Base-by-base conservation (phyloP, 371 early-diverging fungal genomes). In the Fennellomyces sp. region DNA sequence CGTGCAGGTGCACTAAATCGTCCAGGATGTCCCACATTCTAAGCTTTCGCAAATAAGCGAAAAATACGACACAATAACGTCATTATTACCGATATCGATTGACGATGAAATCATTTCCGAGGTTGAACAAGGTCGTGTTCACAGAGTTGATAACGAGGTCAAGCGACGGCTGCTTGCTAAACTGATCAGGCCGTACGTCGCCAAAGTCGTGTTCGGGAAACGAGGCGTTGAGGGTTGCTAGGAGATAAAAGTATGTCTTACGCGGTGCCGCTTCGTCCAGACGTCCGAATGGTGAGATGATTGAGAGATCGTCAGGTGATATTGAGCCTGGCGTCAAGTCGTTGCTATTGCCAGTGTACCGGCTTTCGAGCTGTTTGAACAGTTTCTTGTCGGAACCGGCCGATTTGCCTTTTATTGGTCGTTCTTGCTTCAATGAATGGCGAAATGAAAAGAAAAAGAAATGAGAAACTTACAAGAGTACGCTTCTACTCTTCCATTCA, bases 121-220 rank as follows among this genome's bases (percentile, higher is more conserved):
- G 81, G 63, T 92, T 91, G 58, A 94, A 82, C 27, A 96, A 75
- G 0, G 94, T 93, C 3, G 91, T 88, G 72, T 92, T 92, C 61
- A 97, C 90, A 25, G 86, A 87, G 64, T 92, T 93, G 68, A 90
- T 87, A 1, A 90, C 92, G 50, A 90, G 72, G 33, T 82, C 79
- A 4, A 88, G 61, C 0, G 89, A 83, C 0, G 92, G 89, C 39
- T 93, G 84, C 56, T 91, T 91, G 29, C 80, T 75, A 64, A 97
- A 95, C 51, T 91, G 88, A 50, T 95, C 95, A 7, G 95, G 94
- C 55, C 89, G 87, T 12, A 92, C 79, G 52, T 93, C 92, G 56
- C 94, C 92, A 78, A 97, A 97, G 69, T 96, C 97, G 64, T 95
- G 91, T 62, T 97, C 96, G 3, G 97, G 96, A 62, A 91, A 97